These are phyloP conservation scores for Lipomyces japonicus DNA, from an alignment of 805 yeast species.

Conservation along the genomic window DNA sequence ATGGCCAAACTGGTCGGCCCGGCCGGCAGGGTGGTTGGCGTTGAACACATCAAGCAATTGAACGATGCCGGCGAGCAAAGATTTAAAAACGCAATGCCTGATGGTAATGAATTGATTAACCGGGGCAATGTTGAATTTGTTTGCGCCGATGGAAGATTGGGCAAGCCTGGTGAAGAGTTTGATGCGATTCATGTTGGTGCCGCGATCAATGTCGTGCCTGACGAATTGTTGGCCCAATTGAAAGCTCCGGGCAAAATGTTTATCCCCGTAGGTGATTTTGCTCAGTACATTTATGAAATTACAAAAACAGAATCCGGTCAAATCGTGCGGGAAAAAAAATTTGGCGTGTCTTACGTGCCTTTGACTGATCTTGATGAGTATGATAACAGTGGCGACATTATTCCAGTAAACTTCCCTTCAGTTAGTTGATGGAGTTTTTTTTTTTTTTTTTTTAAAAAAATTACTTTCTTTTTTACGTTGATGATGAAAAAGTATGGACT, in stretches of 20 bases:
- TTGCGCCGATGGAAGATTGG: conserved; percentile 23
- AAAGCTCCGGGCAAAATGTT: conserved; percentile 27
- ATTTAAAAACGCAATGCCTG: conserved; percentile 1
- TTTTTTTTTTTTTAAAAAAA: no score
- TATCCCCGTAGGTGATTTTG: conserved; percentile 20
- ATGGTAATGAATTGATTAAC: conserved; percentile 10
- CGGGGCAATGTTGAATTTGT: conserved; percentile 13
- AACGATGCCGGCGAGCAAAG: conserved; percentile 9
- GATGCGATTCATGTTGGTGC: conserved; percentile 30
- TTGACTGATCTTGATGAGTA: conserved; percentile 14
- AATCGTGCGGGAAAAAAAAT: conserved; percentile 11
- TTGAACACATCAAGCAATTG: conserved; percentile 25
- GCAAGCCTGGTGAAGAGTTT: conserved; percentile 19
- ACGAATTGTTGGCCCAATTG: conserved; percentile 13
- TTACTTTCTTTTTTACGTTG: no score
- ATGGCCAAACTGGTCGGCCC: conserved; percentile 20
- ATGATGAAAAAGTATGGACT: no score
- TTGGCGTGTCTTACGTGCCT: conserved; percentile 25
- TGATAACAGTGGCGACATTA: no score
- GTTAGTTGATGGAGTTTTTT: no score
- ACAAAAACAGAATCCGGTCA: conserved; percentile 11
- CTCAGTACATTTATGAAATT: conserved; percentile 22
- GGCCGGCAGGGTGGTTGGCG: conserved; percentile 20
- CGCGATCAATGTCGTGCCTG: conserved; percentile 20
- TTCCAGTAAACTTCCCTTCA: no score